These are phyloP conservation scores for Ananas comosus DNA, from an alignment of 176 grass and related monocot species.

Conservation along the genomic window DNA sequence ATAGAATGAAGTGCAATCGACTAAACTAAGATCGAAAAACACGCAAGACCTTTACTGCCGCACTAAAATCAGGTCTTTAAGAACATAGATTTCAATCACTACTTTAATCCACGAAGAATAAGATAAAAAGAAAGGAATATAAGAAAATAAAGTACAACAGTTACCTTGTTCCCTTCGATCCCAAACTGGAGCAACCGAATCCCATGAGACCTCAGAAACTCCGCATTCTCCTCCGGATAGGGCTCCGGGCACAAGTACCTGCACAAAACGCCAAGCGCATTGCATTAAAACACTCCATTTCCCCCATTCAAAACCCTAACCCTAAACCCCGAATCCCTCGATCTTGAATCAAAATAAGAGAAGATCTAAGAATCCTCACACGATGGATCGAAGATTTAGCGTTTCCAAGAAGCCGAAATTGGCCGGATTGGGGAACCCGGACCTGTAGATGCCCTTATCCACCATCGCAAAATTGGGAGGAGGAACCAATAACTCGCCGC, in stretches of 20 bases:
- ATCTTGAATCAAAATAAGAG: not conserved
- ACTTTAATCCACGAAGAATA: not conserved
- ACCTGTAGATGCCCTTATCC: conserved; percentile 30
- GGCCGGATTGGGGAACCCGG: conserved; percentile 15
- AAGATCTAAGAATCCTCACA: conserved; percentile 22
- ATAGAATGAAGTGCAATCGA: too few species aligned
- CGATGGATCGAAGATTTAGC: conserved; percentile 26
- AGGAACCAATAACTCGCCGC: not conserved
- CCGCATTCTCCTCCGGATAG: conserved; percentile 36
- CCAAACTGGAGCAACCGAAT: conserved; percentile 56
- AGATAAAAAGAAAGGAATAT: not conserved
- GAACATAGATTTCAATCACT: too few species aligned
- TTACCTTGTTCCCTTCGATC: conserved; percentile 58
- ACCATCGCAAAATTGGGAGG: conserved; percentile 32
- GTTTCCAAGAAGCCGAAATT: conserved; percentile 25
- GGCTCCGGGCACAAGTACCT: conserved; percentile 56
- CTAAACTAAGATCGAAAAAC: too few species aligned
- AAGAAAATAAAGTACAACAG: not conserved
- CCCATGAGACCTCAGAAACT: conserved; percentile 35
- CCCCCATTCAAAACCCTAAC: not conserved
- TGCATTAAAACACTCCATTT: too few species aligned
- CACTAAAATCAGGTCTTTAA: too few species aligned
- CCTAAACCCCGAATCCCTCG: not conserved
- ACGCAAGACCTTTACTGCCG: too few species aligned
- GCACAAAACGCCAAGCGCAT: not conserved